Evolutionary conservation across 495 filamentous ascomycete species (phyloP).

Genomic region (Trichocladium uniseriatum): DNA sequence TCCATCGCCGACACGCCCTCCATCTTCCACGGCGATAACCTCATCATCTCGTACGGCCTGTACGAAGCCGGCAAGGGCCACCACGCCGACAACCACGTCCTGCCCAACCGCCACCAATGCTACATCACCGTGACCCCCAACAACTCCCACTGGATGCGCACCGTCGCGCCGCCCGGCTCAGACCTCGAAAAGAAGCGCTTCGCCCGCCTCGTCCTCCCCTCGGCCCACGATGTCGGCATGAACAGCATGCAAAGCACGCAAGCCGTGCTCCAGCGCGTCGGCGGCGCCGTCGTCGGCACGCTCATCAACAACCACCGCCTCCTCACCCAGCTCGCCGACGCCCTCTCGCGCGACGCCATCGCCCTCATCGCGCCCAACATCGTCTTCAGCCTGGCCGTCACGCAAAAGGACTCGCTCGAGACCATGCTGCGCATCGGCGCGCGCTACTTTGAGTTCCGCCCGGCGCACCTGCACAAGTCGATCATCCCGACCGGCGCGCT

Average conservation of each 20-base stretch:
- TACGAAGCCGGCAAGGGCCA: conserved; percentile 42
- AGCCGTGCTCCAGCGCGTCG: conserved; percentile 30
- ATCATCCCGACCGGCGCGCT: conserved; percentile 29
- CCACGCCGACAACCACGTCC: conserved; percentile 16
- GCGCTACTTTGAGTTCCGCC: conserved; percentile 49
- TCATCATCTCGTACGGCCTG: conserved; percentile 38
- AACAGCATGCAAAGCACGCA: conserved; percentile 42
- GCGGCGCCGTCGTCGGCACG: conserved; percentile 32
- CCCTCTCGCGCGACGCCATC: conserved; percentile 28
- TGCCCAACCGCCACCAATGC: conserved; percentile 43
- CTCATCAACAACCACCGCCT: conserved; percentile 24
- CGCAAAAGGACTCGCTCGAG: conserved; percentile 43
- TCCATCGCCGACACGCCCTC: conserved; percentile 35
- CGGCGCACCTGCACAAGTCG: conserved; percentile 37
- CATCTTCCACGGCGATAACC: conserved; percentile 27
- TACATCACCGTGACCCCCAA: conserved; percentile 42
- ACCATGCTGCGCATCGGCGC: conserved; percentile 41
- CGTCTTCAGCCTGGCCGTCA: conserved; percentile 43
- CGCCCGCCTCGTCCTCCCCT: conserved; percentile 37
- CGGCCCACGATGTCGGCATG: conserved; percentile 45
- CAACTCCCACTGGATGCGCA: conserved; percentile 38
- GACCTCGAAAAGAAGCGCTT: conserved; percentile 35
- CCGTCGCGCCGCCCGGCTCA: conserved; percentile 35
- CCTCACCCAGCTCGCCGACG: conserved; percentile 24
- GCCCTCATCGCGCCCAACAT: conserved; percentile 40